Conservation (phyloP, 257 asterid genomes). For the Jacaranda mimosifolia region DNA sequence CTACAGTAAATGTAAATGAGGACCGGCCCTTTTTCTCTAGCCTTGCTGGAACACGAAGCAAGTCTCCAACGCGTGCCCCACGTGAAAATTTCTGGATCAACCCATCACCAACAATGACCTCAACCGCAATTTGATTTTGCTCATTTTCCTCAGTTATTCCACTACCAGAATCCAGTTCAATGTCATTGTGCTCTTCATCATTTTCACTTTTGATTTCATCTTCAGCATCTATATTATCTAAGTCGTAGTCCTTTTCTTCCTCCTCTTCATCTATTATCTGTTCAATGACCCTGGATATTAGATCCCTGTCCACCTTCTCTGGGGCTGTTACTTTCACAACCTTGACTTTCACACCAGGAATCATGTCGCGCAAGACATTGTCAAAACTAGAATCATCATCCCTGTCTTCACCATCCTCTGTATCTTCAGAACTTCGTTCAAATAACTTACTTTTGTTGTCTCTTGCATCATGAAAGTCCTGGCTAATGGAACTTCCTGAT, state of each 20-base stretch:
- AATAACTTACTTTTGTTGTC: constrained; percentile 64
- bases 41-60: constrained; percentile 91
- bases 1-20: constrained; percentile 84
- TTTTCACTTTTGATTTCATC: constrained; percentile 55
- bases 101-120: constrained; percentile 71
- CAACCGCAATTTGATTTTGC: constrained; percentile 72
- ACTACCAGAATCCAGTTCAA: constrained; percentile 59
- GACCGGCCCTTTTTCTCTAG: constrained; percentile 66
- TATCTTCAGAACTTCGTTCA: constrained; percentile 66
- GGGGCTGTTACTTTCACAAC: constrained; percentile 86
- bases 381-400: constrained; percentile 81
- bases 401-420: constrained; percentile 71
- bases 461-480: constrained; percentile 63
- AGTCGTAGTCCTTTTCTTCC: constrained; percentile 62
- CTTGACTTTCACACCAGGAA: constrained; percentile 94
- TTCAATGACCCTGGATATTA: constrained; percentile 87
- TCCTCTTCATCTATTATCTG: constrained; percentile 88
- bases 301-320: constrained; percentile 74
- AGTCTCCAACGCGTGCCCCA: constrained; percentile 53
- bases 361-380: constrained; percentile 80
- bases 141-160: constrained; percentile 62
- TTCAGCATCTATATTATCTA: constrained; percentile 50
- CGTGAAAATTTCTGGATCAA: constrained; percentile 54
- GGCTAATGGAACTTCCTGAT: constrained; percentile 53
- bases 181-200: constrained; percentile 56